Base-by-base conservation (phyloP, 495 filamentous ascomycete species). In the Penicillium canariense region DNA sequence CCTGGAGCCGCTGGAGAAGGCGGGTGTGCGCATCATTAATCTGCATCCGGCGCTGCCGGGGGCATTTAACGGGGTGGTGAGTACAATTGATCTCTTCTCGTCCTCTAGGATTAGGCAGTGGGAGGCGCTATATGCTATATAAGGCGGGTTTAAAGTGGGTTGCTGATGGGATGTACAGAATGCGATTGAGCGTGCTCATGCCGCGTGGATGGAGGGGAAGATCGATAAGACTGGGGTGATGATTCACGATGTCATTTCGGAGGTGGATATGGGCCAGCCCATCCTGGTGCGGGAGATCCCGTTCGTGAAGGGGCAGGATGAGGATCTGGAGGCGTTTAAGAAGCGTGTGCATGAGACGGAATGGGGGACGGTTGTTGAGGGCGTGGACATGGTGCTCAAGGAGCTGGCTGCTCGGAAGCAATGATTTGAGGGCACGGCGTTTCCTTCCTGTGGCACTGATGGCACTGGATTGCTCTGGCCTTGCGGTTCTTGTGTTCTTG, bases 221-320 rank as follows among this genome's bases (percentile, higher is more conserved):
- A 81, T 93, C 32, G 80, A 87, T 61, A 84, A 79, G 67, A 96
- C 91, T 1, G 91, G 91, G 1, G 85, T 94, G n/a, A 96, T 97
- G 91, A 84, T 95, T 3, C 91, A 96, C 70, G 85, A 90, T 65
- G 90, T 96, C 40, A 88, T 96, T 59, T 81, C 77, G 34, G 85
- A 92, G 61, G 90, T 96, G 35, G 92, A 96, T 70, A 81, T 85
- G 66, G 92, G 92, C 2, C 77, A 80, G 59, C 85, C 89, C 5
- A 84, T 96, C 57, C 68, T 92, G 48, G 81, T 87, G 10, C 68
- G 76, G 57, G 87, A 91, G 75, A 83, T 96, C 42, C 78, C 81
- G 48, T 86, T 91, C 58, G 74, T 71, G 42, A 79, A 84, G 52
- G 86, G 83, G 12, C 68, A 56, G 32, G 76, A 77, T 48, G 88